Evolutionary conservation across 2,329 filamentous ascomycete species (phyloP), one percentile per base, ranked within the genome.

Genomic region (Lachnellula hyalina): DNA sequence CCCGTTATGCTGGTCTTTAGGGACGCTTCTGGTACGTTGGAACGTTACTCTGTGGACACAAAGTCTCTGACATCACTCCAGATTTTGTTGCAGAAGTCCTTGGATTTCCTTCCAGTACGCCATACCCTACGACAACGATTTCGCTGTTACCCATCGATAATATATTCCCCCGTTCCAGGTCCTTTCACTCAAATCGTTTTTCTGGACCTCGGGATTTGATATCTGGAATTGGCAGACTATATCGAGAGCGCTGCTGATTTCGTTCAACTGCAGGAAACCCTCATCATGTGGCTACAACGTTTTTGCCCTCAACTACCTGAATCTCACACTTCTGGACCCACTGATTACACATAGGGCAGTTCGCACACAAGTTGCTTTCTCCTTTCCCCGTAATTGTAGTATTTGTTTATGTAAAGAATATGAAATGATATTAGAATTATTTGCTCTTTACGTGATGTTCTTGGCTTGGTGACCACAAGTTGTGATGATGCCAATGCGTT

Each of bases 311-410:
- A 35, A 51, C 41, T 51, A 55, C 55, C 40, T 36, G 55, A 61
- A 50, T 52, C n/a, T 14, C 38, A 52, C 28, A 45, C 44, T 55
- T 25, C 53, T 57, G 55, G 54, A 56, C 45, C 52, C 44, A 54
- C 65, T 68, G 65, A 68, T 67, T 63, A 60, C 62, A 62, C 61
- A 65, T 62, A 65, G 63, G 63, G 51, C 42, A 54, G 45, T 56
- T 62, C 51, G 58, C 55, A 56, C 61, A 58, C 34, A 58, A 17
- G 46, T 59, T 41, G 57, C 55, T 34, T 25, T 28, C 50, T 52
- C n/a, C 28, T 36, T 35, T 54, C 52, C 25, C 53, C 14, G 52
- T 46, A 45, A 23, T 35, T 40, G 14, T n/a, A 36, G 28, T 49
- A 15, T 52, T 41, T 47, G 19, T 36, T 52, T 56, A 55, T 50